Conservation (phyloP, 306 rosid genomes). For the Quercus dentata region DNA sequence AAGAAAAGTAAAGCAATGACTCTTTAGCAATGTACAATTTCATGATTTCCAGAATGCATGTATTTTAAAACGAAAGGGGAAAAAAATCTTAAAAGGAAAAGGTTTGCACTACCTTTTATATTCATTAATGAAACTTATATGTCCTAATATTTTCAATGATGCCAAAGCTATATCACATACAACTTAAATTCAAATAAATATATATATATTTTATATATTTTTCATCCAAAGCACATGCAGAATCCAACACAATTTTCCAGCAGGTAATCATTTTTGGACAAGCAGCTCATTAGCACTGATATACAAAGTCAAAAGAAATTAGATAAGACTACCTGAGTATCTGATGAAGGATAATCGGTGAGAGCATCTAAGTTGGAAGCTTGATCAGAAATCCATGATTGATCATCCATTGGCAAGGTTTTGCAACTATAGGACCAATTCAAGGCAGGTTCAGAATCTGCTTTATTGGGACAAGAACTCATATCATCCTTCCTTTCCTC, state of each 20-base stretch:
- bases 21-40: neutral
- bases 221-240: neutral
- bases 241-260: neutral
- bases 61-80: neutral
- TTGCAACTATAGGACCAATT: conserved; percentile 47
- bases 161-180: neutral
- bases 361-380: conserved; percentile 31
- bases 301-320: conserved; percentile 19
- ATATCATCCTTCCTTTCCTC: conserved; percentile 34
- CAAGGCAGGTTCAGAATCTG: conserved; percentile 36
- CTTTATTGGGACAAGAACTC: conserved; percentile 37
- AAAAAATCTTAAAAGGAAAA: neutral
- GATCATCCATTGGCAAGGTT: conserved; percentile 48
- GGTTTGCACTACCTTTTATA: neutral
- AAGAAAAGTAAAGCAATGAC: conserved; percentile 6
- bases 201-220: too few relatives aligned
- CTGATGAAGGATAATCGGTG: conserved; percentile 36
- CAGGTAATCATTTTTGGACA: neutral
- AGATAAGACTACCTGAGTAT: conserved; percentile 55
- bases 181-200: neutral
- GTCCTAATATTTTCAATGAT: neutral
- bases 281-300: neutral
- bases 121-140: neutral
- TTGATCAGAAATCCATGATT: conserved; percentile 48
- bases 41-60: neutral